Evolutionary conservation across 2,329 filamentous ascomycete genomes (phyloP).

Genomic region (Fusarium sp.): DNA sequence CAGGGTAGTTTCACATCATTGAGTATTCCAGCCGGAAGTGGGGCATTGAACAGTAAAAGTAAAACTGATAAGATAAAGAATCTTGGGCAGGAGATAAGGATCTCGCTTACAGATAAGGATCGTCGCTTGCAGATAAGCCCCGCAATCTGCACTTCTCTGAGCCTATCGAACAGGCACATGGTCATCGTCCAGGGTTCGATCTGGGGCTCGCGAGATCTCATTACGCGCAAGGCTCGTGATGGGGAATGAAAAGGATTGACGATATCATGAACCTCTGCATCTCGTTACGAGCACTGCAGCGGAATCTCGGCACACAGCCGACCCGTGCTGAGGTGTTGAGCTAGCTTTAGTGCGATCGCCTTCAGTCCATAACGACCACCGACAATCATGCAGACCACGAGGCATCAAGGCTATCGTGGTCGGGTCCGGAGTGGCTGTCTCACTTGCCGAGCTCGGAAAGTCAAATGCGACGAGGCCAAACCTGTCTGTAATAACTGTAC

Average conservation of each 20-base stretch:
- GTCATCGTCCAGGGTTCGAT: rapidly evolving
- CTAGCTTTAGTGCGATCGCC: neutral
- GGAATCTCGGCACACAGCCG: neutral
- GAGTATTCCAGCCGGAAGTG: rapidly evolving
- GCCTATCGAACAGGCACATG: neutral
- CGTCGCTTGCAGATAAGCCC: neutral
- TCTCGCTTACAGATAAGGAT: neutral
- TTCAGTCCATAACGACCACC: neutral
- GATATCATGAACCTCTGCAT: neutral
- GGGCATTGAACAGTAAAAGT: rapidly evolving
- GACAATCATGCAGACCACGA: neutral
- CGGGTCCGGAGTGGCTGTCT: neutral
- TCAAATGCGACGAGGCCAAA: neutral
- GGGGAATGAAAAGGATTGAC: neutral
- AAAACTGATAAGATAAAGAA: neutral
- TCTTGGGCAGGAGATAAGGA: rapidly evolving
- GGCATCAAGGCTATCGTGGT: neutral
- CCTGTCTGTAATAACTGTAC: neutral
- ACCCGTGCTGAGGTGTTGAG: neutral
- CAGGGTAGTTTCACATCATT: neutral
- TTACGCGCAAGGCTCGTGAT: too few relatives aligned
- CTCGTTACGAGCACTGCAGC: neutral
- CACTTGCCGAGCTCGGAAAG: neutral
- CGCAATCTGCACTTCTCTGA: neutral
- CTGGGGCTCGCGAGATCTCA: neutral